A percentile compares a stretch with the other conserved stretches of the same genome.
Evolutionary conservation across 169 alveolate genomes (phyloP).

Genomic region (Plasmodium gaboni): DNA sequence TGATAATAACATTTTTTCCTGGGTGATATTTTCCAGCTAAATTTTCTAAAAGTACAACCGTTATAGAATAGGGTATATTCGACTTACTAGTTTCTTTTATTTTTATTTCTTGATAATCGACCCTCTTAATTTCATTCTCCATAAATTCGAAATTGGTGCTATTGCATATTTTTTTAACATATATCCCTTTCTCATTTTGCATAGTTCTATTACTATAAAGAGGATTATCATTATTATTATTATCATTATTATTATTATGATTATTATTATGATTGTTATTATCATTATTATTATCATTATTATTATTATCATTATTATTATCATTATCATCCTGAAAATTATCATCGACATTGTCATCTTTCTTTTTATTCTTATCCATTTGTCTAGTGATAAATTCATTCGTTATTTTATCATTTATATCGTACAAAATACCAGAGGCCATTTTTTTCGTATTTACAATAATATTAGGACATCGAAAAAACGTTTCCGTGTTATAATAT

Average conservation of each 20-base stretch:
- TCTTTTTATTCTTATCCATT: not conserved
- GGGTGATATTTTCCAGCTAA: constrained; percentile 83
- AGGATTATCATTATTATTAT: not conserved
- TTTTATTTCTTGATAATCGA: constrained; percentile 82
- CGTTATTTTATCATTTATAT: too few species aligned
- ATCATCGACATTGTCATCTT: not conserved
- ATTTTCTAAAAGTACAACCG: constrained; percentile 83
- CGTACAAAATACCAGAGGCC: too few species aligned
- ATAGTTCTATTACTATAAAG: not conserved
- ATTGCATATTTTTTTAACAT: constrained; percentile 56
- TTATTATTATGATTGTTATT: too few species aligned
- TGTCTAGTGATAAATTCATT: not conserved
- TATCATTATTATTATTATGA: too few species aligned
- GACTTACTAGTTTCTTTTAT: constrained; percentile 46
- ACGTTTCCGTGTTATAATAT: constrained; percentile 61
- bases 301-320: not conserved
- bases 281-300: not conserved
- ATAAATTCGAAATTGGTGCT: constrained; percentile 65
- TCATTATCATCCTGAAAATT: not conserved
- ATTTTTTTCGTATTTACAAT: constrained; percentile 7
- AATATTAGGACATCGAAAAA: constrained; percentile 70
- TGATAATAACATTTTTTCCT: constrained; percentile 81
- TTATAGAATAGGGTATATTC: constrained; percentile 77
- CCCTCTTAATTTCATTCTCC: constrained; percentile 70
- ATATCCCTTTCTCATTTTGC: constrained; percentile 14